Evolutionary conservation across 2,329 filamentous ascomycete genomes (phyloP), one percentile per base, ranked within the genome.

Genomic region (Ascochyta clinopodiicola): DNA sequence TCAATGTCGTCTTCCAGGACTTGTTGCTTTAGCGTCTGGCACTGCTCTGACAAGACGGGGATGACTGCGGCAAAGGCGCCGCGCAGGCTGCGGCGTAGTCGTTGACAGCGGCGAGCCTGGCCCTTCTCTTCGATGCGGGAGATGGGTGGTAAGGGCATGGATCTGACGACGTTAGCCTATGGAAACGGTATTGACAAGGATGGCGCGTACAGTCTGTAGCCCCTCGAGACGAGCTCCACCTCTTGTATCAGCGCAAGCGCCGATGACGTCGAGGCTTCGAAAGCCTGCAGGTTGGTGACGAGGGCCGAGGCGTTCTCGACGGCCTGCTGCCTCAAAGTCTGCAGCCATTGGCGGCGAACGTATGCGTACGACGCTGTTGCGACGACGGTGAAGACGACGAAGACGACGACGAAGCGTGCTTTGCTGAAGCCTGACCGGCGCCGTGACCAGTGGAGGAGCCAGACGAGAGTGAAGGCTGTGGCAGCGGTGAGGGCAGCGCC

Each of bases 211-310:
- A 96, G 82, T 77, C 91, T 84, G 75, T 96, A 97, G 21, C 93
- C 93, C 64, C 93, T 86, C 27, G 93, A 96, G 24, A 97, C 92
- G 29, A 97, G 82, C 78, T 97, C 93, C n/a, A 97, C 92, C 77
- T 97, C 93, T 74, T 96, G 93, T 59, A 97, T 88, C 57, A 96
- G 84, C 34, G 89, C 87, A 51, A 96, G 81, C 2, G 91, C 89
- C 29, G 91, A 89, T 35, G 88, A 87, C 36, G 86, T 87, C 21
- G 88, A 88, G 36, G 88, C 86, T 75, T 97, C 92, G 65, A 96
- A 92, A 44, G 88, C 86, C 70, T 96, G 91, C 35, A 92, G 87
- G 68, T 86, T 88, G 42, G 85, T 81, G 40, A 95, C 87, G 61
- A 96, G 86, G 0, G 81, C 77, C 10, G 86, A 85, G 5, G 89